phyloP scores from a whole-genome alignment of 257 asterid species.

The Coffea canephora region DNA sequence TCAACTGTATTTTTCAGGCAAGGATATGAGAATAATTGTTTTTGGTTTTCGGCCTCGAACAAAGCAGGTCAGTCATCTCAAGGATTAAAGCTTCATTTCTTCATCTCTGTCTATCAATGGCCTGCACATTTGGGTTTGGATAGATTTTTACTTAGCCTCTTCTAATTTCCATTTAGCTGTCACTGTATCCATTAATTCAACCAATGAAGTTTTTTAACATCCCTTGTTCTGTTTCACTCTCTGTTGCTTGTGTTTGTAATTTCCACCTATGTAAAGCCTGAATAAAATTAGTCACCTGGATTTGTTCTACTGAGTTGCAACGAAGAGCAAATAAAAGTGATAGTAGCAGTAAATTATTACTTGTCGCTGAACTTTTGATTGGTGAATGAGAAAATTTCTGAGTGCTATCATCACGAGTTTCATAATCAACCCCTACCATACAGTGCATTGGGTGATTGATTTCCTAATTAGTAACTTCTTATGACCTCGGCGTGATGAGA shows the following conservation, averaged over 20 bases:
- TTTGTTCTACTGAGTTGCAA: not conserved
- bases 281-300: not conserved
- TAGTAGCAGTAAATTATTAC: not conserved
- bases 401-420: not conserved
- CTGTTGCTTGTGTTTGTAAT: not conserved
- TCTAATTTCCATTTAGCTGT: not conserved
- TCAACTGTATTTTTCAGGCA: constrained; percentile 51
- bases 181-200: not conserved
- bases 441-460: constrained; percentile 1
- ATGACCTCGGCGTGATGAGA: not conserved
- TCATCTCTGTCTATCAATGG: not conserved
- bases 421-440: not conserved
- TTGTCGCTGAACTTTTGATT: not conserved
- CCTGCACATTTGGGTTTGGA: not conserved
- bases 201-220: not conserved
- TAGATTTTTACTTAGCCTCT: not conserved
- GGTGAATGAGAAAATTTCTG: not conserved
- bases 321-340: not conserved
- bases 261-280: not conserved
- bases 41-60: constrained; percentile 94
- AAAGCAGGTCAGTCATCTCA: constrained; percentile 65
- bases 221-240: not conserved
- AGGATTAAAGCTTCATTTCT: constrained; percentile 21
- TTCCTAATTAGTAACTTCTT: not conserved
- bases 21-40: constrained; percentile 91